Evolutionary conservation across 2,329 filamentous ascomycete genomes (phyloP), one percentile per base, ranked within the genome.

Genomic region (Ceratocystis albifundus): DNA sequence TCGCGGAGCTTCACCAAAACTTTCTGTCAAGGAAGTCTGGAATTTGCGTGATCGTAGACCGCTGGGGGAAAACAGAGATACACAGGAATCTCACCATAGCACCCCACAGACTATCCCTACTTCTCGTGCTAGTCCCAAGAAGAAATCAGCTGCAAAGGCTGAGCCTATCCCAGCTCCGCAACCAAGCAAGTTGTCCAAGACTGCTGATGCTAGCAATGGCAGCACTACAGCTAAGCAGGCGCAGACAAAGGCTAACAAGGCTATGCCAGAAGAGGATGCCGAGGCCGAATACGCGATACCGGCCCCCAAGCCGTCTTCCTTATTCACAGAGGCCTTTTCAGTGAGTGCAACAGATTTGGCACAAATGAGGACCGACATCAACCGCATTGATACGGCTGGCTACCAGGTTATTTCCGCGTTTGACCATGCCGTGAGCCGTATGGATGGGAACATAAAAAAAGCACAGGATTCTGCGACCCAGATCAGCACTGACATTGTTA

Each of bases 361-460:
- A 28, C 32, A 65, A 30, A 65, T 65, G 64, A 65, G 44, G 46
- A 72, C 73, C 48, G 72, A 76, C 20, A 75, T 77, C 66, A 71
- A 74, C 6, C 73, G 72, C 41, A 74, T 78, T 55, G 74, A 76
- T 65, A 73, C 69, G 28, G 72, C 74, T 5, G 76, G 76, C 1
- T 73, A 72, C 67, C 75, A 75, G 50, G 72, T 76, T 53, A 72
- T 76, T 12, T 73, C 76, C 6, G 72, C 73, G 1, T 74, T 78
- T 61, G 74, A 77, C 22, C 72, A 72, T 12, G 71, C 73, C 28
- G 71, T 77, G 8, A 66, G 69, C 20, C 74, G 73, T 25, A 73
- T 78, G 20, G 73, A 77, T 45, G 66, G 70, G 22, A 74, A 77
- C 45, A 70, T 76, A 65, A 69, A 72, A 45, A 73, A 71, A 30